These are phyloP conservation scores for Naganishia randhawae DNA, from an alignment of 768 basidiomycete genomes.

Conservation along the genomic window DNA sequence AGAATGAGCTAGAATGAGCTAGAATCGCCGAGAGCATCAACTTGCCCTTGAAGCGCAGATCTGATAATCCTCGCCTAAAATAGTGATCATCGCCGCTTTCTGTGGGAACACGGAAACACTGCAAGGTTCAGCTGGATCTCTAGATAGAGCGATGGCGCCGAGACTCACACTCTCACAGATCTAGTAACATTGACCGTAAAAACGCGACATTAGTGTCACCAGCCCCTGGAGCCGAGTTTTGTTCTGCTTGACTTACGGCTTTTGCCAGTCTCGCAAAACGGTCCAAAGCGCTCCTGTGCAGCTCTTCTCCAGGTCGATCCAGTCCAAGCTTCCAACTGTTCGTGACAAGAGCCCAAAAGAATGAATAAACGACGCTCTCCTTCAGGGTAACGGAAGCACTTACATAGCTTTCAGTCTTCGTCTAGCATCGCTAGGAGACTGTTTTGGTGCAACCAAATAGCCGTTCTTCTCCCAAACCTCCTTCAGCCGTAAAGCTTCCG, in stretches of 20 bases:
- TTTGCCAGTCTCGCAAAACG: constrained; percentile 45
- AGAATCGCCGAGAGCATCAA: no score
- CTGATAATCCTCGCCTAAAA: constrained; percentile 6
- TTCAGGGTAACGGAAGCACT: neutral
- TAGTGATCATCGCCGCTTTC: constrained; percentile 22
- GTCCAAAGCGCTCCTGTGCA: constrained; percentile 35
- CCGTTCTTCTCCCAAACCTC: constrained; percentile 16
- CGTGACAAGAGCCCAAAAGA: neutral
- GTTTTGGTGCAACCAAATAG: constrained; percentile 18
- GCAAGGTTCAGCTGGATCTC: neutral
- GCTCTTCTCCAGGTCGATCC: constrained; percentile 19
- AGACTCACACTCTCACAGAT: constrained; percentile 5
- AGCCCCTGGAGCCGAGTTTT: no score
- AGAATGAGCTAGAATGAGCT: neutral
- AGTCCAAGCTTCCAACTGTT: constrained; percentile 22
- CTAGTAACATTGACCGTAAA: constrained; percentile 25
- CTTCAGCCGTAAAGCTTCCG: constrained; percentile 15
- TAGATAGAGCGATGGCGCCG: no score
- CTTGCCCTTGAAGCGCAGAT: constrained; percentile 8
- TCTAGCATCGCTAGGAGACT: neutral
- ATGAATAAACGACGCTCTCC: neutral
- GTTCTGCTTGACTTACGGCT: neutral
- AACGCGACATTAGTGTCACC: constrained; percentile 17
- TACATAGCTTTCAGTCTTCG: constrained; percentile 16
- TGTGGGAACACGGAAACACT: neutral